These are phyloP conservation scores for Acer yangbiense DNA, from an alignment of 345 rosid genomes.

Conservation along the genomic window DNA sequence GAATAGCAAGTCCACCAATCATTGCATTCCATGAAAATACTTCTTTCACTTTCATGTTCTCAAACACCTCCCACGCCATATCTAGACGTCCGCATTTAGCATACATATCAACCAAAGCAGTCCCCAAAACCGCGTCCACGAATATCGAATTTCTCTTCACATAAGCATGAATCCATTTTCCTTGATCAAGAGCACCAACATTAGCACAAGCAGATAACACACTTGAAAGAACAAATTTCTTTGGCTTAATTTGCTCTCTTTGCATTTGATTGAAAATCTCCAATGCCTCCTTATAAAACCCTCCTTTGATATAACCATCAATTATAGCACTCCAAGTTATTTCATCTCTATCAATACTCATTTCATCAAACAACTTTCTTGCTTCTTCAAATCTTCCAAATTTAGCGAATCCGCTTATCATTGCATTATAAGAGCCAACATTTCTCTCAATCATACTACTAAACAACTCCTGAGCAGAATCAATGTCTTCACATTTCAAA, in stretches of 20 bases:
- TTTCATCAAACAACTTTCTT: constrained; percentile 41
- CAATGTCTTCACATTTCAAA: constrained; percentile 38
- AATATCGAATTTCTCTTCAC: constrained; percentile 24
- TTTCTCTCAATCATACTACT: constrained; percentile 28
- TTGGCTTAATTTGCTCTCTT: constrained; percentile 30
- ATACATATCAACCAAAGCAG: constrained; percentile 51
- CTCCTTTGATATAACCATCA: constrained; percentile 45
- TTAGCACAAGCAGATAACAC: constrained; percentile 45
- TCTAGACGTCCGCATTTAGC: constrained; percentile 48
- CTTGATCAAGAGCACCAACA: constrained; percentile 48
- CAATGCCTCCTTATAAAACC: constrained; percentile 41
- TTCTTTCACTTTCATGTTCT: constrained; percentile 34
- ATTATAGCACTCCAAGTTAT: constrained; percentile 56
- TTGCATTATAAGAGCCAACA: constrained; percentile 44
- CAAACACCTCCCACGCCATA: constrained; percentile 50
- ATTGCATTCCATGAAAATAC: constrained; percentile 53
- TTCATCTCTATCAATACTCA: constrained; percentile 38
- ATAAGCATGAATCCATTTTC: constrained; percentile 49
- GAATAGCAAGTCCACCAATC: constrained; percentile 47
- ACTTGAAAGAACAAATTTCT: constrained; percentile 37
- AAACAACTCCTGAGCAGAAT: constrained; percentile 39
- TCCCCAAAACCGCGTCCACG: constrained; percentile 41
- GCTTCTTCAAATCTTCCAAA: constrained; percentile 44
- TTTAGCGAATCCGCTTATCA: constrained; percentile 45
- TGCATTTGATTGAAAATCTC: constrained; percentile 45